Conservation (phyloP, 116 monocot genomes). For the Dioscorea cayenensis region DNA sequence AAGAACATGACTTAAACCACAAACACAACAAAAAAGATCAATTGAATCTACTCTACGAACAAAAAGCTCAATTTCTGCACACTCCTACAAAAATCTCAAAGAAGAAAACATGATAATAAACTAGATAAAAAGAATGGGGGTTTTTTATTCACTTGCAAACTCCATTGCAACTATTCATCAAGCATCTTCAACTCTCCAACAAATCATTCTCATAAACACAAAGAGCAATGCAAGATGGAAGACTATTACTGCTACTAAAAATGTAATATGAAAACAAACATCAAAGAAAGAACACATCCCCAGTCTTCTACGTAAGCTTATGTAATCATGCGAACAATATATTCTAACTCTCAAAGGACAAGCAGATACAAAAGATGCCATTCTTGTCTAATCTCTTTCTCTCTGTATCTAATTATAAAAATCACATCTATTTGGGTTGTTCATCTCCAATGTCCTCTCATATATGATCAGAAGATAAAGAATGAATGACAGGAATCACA, state of each 20-base stretch:
- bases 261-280: constrained; percentile 7
- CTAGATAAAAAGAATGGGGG: not conserved
- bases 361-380: constrained; percentile 7
- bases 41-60: not conserved
- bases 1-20: not conserved
- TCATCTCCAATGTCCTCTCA: not conserved
- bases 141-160: not conserved
- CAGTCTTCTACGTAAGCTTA: constrained; percentile 3
- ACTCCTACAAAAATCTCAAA: not conserved
- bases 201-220: not conserved
- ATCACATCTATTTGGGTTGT: not conserved
- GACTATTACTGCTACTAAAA: not conserved
- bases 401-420: not conserved
- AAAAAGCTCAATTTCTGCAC: not conserved
- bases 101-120: not conserved
- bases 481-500: not conserved
- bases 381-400: constrained; percentile 5
- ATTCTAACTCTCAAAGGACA: constrained; percentile 9
- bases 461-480: not conserved
- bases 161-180: not conserved
- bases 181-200: constrained; percentile 5
- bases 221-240: constrained; percentile 3
- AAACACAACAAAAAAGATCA: not conserved
- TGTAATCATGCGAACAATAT: constrained; percentile 15
- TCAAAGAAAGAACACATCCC: constrained; percentile 9